A percentile compares a stretch with the other conserved stretches of the same genome.
These are phyloP conservation scores for Ophiostoma tasmaniense DNA, from an alignment of 2,329 filamentous ascomycete genomes.

Conservation along the genomic window DNA sequence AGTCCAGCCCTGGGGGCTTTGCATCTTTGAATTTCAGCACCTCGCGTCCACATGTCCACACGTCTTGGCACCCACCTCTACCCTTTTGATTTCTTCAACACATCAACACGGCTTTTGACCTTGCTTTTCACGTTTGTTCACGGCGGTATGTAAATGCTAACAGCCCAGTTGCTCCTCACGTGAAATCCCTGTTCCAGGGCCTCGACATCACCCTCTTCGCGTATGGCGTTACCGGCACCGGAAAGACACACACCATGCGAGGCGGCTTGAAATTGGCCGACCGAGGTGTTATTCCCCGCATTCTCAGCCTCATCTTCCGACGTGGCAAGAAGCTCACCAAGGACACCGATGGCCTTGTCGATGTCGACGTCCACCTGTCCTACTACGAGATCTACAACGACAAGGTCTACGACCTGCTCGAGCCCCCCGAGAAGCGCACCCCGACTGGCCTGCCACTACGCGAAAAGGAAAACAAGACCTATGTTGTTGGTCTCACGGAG, in stretches of 20 bases:
- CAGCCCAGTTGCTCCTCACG: slow-evolving; percentile 66
- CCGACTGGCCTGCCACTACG: slow-evolving; percentile 70
- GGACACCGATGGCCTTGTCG: slow-evolving; percentile 61
- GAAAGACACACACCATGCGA: slow-evolving; percentile 94
- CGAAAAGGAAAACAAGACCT: slow-evolving; percentile 78
- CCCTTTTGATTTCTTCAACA: background rate
- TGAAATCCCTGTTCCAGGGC: slow-evolving; percentile 87
- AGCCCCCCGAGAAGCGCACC: slow-evolving; percentile 78
- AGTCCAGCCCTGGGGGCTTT: background rate
- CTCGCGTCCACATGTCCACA: background rate
- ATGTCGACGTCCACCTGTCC: slow-evolving; percentile 66
- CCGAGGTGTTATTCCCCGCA: slow-evolving; percentile 75
- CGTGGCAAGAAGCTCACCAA: slow-evolving; percentile 77
- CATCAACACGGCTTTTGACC: background rate
- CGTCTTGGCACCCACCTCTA: background rate
- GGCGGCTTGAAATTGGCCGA: slow-evolving; percentile 80
- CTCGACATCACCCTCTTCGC: slow-evolving; percentile 85
- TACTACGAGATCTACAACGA: slow-evolving; percentile 99
- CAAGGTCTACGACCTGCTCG: slow-evolving; percentile 85
- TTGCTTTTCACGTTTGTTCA: background rate
- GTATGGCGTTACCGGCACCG: slow-evolving; percentile 86
- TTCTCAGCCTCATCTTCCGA: slow-evolving; percentile 79
- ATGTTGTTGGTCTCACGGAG: slow-evolving; percentile 79
- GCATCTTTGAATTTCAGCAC: background rate
- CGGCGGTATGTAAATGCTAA: slow-evolving; percentile 3